Evolutionary conservation across 1,284 basidiomycete species (phyloP), one percentile per base, ranked within the genome.

Genomic region (Golubevia sp.): DNA sequence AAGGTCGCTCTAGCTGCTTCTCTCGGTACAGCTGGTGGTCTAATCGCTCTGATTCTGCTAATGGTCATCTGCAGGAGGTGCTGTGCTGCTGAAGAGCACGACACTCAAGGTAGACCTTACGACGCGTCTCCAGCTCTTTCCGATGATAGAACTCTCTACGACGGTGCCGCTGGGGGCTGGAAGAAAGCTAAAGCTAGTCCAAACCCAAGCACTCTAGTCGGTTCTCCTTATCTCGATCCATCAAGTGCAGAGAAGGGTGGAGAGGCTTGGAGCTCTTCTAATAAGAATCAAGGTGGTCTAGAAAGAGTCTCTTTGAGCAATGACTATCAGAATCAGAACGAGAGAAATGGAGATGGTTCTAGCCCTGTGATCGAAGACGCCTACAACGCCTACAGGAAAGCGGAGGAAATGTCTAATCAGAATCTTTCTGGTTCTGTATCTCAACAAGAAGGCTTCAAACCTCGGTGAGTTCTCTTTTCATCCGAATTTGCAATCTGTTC

Each of bases 41-140:
- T 76, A 1, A 26, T 71, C 48, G 55, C 68, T 60, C 59, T 77
- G 21, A 62, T 77, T 51, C 24, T 73, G 26, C 62, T 79, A 26
- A 68, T 79, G 56, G 52, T 77, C 26, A 70, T 69, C 61, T 77
- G 73, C 34, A 68, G 73, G 25, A 63, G 69, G 30, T 64, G 57
- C 49, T 68, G 67, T 48, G 68, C 74, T 18, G 71, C 62, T 15
- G 73, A 77, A 44, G 73, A 72, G 20, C 63, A 71, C 49, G 68
- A 51, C 61, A 66, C 25, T 61, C 61, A 63, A 56, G 68, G 60
- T 21, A 30, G 50, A 25, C 49, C 56, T n/a, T 27, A 61, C 25
- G 30, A 63, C 21, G 48, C 26, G 18, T 25, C 34, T 50, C 49
- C 50, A 21, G 48, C 44, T n/a, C 54, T 51, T 13, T 71, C 68